Base-by-base conservation (phyloP, 106 monocot genomes). In the Acanthochlamys bracteata region DNA sequence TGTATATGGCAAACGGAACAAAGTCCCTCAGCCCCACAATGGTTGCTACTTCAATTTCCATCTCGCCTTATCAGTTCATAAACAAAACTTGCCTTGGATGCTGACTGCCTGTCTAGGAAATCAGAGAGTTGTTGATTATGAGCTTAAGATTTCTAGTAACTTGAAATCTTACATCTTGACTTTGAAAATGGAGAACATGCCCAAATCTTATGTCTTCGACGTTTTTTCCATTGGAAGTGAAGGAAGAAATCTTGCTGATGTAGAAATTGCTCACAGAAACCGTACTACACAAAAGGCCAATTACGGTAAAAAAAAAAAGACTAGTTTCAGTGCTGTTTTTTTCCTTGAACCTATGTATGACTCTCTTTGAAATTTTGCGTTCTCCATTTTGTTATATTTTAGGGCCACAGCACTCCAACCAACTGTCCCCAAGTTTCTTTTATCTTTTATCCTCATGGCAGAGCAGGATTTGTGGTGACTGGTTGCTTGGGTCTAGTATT, bases 401-500 rank as follows among this genome's bases (percentile, higher is more conserved):
- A 93, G 88, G 92, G 96, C 91, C 24, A 88, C 96, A 42, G 96
- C 91, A 57, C 83, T 96, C 26, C 96, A 6, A 83, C 78, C 7
- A 96, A 96, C 41, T 76, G 80, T 51, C 91, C 85, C 26, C 66
- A 71, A 17, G 64, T 91, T 70, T 78, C 88, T 23, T 96, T 82
- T 56, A 83, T 96, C 40, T 96, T 88, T 59, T 91, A 96, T 77
- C 91, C 96, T 13, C 72, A 68, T 61, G 96, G 96, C 12, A 73
- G 96, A 16, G 96, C 91, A 53, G 96, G 91, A 91, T 96, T 67
- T 96, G 96, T 81, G 96, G 96, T 53, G 96, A 96, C 70, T 96
- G 96, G 96, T 76, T 96, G 8, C 90, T 88, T 63, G 96, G 96
- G 47, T 88, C 96, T 39, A 88, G 80, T 53, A 67, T 96, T 51